Evolutionary conservation across 2,329 filamentous ascomycete species (phyloP).

Genomic region (Mycosphaerella sp.): DNA sequence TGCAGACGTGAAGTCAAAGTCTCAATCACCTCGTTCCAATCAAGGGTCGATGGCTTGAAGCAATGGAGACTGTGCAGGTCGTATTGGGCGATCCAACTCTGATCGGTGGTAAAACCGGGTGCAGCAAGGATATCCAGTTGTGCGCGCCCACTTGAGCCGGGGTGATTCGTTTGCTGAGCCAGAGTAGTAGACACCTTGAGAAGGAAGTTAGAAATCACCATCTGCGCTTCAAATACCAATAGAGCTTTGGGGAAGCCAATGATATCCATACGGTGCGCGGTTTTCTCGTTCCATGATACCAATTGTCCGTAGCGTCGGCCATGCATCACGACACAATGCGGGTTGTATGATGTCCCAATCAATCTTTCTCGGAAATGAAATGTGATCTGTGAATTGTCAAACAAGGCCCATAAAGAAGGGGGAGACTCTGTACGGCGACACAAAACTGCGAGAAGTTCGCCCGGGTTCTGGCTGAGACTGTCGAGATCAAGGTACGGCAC

Average conservation of each 20-base stretch:
- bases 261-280: constrained; percentile 18
- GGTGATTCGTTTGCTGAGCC: neutral
- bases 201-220: constrained; percentile 15
- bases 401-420: constrained; percentile 13
- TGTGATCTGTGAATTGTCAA: constrained; percentile 11
- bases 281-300: constrained; percentile 13
- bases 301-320: constrained; percentile 13
- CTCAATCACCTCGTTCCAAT: constrained; percentile 15
- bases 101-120: neutral
- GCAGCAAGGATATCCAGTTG: neutral
- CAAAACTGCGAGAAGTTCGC: constrained; percentile 13
- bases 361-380: neutral
- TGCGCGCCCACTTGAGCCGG: neutral
- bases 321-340: constrained; percentile 13
- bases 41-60: constrained; percentile 16
- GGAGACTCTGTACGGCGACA: constrained; percentile 9
- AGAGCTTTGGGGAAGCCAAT: constrained; percentile 23
- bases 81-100: neutral
- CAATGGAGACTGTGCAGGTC: constrained; percentile 5
- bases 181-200: constrained; percentile 13
- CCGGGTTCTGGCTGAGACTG: constrained; percentile 9
- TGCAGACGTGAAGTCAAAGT: constrained; percentile 12
- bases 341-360: constrained; percentile 1
- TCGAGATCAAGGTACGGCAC: constrained; percentile 15
- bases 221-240: constrained; percentile 23